These are phyloP conservation scores for Trebouxia gelatinosa DNA, from an alignment of 163 green algal genomes.

Conservation along the genomic window DNA sequence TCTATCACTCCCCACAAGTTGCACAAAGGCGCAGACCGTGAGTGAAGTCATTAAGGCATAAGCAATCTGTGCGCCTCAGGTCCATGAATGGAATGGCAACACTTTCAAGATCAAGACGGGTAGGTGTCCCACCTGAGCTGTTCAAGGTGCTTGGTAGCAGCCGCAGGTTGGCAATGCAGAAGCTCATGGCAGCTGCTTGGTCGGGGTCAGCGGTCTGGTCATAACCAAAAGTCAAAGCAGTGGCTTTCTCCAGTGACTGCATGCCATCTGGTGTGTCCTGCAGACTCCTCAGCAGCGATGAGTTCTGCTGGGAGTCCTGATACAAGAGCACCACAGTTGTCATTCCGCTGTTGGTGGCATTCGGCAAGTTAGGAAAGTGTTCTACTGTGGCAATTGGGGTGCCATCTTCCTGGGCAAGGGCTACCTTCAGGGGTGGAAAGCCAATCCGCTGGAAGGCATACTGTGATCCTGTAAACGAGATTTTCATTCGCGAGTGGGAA, in stretches of 20 bases:
- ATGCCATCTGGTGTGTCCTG: background rate
- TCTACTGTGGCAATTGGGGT: background rate
- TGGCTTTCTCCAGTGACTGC: background rate
- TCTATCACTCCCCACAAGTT: too few species aligned
- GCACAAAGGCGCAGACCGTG: too few species aligned
- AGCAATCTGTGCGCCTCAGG: too few species aligned
- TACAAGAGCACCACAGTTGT: background rate
- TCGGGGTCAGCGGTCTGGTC: background rate
- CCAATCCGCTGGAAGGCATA: background rate
- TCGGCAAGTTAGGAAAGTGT: background rate
- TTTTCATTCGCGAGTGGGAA: too few species aligned
- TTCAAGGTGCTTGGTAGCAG: background rate
- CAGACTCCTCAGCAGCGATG: too few species aligned
- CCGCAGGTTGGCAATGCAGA: background rate
- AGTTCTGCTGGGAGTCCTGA: too few species aligned
- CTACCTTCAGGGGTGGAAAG: background rate
- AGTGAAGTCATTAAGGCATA: too few species aligned
- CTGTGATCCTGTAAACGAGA: background rate
- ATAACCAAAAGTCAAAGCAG: background rate
- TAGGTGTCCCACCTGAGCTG: too few species aligned
- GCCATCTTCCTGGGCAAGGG: background rate
- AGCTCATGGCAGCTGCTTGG: background rate
- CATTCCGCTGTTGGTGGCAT: background rate
- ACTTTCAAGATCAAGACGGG: too few species aligned
- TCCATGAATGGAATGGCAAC: too few species aligned